phyloP scores from a whole-genome alignment of 139 green algal species.

The Zygnema circumcarinatum region DNA sequence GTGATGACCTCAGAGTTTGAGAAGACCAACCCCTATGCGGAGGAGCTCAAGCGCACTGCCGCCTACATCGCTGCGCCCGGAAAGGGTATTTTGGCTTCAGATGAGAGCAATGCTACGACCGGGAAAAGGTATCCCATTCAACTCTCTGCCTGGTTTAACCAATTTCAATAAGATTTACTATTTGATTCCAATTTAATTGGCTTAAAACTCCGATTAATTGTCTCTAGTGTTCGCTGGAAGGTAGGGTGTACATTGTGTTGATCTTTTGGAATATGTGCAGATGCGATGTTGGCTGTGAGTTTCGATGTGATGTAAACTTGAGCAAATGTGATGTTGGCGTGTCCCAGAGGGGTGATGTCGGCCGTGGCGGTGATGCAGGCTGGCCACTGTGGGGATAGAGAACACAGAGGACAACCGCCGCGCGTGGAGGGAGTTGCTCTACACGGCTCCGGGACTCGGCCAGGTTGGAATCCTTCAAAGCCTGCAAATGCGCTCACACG shows the following conservation, averaged over 20 bases:
- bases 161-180: no score
- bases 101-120: conserved; percentile 76
- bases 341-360: no score
- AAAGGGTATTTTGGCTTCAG: conserved; percentile 78
- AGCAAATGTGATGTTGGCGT: no score
- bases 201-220: no score
- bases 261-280: no score
- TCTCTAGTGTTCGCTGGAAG: no score
- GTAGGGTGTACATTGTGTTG: no score
- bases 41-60: conserved; percentile 69
- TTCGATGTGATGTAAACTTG: no score
- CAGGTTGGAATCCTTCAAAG: conserved; percentile 29
- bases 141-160: no score
- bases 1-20: conserved; percentile 47
- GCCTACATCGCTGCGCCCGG: conserved; percentile 65
- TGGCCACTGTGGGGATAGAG: conserved; percentile 94
- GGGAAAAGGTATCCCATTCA: conserved; percentile 72
- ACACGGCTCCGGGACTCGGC: conserved; percentile 76
- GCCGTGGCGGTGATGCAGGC: no score
- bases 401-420: conserved; percentile 97
- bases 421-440: conserved; percentile 92
- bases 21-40: conserved; percentile 63
- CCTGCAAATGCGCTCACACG: not conserved
- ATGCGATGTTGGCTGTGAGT: no score
- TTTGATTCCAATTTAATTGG: no score